A percentile compares a stretch with the other conserved stretches of the same genome.
phyloP scores from a whole-genome alignment of 2,329 filamentous ascomycete species.

The Aspergillus nomiae region DNA sequence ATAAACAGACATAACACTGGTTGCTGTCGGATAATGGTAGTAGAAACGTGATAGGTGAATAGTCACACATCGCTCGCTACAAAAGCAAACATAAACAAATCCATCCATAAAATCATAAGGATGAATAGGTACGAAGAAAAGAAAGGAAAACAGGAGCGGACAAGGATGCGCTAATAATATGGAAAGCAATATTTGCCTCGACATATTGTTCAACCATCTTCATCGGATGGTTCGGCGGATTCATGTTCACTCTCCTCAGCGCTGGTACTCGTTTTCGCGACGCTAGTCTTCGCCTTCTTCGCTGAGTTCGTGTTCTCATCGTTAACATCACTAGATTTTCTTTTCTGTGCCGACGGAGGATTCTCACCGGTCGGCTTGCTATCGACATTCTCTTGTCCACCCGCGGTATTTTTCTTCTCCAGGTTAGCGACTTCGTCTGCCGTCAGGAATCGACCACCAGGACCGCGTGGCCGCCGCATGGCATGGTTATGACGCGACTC shows the following conservation, averaged over 20 bases:
- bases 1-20: conserved; percentile 32
- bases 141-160: conserved; percentile 8
- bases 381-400: conserved; percentile 38
- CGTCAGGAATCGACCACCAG: conserved; percentile 92
- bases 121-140: conserved; percentile 23
- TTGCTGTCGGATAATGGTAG: conserved; percentile 13
- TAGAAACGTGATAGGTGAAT: conserved; percentile 21
- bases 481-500: conserved; percentile 98
- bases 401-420: conserved; percentile 62
- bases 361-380: conserved; percentile 36
- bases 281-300: conserved; percentile 55
- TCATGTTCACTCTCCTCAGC: conserved; percentile 57
- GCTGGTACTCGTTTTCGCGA: conserved; percentile 46
- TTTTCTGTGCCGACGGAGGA: conserved; percentile 47
- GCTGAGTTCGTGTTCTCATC: conserved; percentile 44
- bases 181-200: background rate
- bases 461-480: conserved; percentile 91
- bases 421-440: conserved; percentile 93
- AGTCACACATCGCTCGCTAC: conserved; percentile 40
- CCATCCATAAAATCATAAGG: conserved; percentile 34
- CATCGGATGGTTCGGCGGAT: conserved; percentile 49
- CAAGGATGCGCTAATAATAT: background rate
- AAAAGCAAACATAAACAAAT: conserved; percentile 20
- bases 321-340: conserved; percentile 52
- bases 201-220: conserved; percentile 45